Evolutionary conservation across 306 rosid species (phyloP).

Genomic region (Ormosia emarginata): DNA sequence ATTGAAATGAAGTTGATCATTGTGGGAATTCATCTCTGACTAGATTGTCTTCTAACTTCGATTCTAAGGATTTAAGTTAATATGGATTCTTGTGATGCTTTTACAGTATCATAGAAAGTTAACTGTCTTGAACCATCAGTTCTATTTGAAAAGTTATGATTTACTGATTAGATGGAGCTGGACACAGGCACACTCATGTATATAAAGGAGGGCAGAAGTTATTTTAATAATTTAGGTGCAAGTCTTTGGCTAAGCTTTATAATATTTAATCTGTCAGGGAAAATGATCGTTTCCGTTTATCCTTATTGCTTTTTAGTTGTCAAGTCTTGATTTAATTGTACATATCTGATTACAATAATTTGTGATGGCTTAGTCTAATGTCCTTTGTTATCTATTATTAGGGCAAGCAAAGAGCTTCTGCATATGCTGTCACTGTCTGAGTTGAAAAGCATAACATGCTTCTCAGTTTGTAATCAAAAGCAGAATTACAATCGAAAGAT

Average conservation of each 20-base stretch:
- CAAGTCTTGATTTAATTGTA: neutral
- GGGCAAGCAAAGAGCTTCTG: constrained; percentile 42
- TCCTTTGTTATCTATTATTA: constrained; percentile 14
- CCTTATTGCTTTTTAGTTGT: neutral
- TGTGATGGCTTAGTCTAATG: constrained; percentile 1
- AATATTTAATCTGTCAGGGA: neutral
- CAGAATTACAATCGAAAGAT: constrained; percentile 35
- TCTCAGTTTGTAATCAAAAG: constrained; percentile 38
- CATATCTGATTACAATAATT: neutral
- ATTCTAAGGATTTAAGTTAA: neutral
- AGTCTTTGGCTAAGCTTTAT: neutral
- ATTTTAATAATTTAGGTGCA: neutral
- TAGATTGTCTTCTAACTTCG: neutral
- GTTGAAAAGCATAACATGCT: constrained; percentile 31
- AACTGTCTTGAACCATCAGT: neutral
- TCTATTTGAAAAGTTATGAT: neutral
- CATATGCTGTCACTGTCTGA: constrained; percentile 31
- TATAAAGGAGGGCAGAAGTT: neutral
- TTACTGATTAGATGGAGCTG: neutral
- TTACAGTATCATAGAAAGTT: neutral
- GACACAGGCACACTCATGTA: neutral
- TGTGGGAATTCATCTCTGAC: neutral
- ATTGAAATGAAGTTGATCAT: neutral
- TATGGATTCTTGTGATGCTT: neutral
- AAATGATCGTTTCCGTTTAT: neutral